Conservation (phyloP, 371 early-diverging fungal species). For the Astathelohania contejeani region DNA sequence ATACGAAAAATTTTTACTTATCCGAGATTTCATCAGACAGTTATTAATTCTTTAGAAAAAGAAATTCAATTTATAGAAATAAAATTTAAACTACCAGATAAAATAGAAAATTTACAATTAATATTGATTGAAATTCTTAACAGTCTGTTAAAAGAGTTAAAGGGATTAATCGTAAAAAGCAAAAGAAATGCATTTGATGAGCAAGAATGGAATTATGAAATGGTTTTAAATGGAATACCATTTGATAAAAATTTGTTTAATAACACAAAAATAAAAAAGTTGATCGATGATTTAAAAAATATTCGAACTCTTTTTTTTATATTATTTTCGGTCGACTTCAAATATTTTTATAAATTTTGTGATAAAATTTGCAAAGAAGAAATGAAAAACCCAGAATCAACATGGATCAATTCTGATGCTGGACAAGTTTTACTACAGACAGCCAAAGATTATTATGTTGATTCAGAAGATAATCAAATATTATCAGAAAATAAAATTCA, state of each 20-base stretch:
- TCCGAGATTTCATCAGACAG: conserved; percentile 36
- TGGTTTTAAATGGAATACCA: background rate
- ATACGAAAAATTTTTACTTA: conserved; percentile 22
- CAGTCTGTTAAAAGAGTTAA: conserved; percentile 5
- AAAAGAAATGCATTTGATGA: background rate
- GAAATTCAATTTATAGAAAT: conserved; percentile 17
- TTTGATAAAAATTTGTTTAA: background rate
- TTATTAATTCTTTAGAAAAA: conserved; percentile 21
- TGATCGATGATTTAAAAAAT: conserved; percentile 8
- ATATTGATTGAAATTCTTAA: conserved; percentile 29
- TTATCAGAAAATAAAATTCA: too few relatives aligned
- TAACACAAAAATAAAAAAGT: background rate
- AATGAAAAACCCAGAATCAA: too few relatives aligned
- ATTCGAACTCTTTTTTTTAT: conserved; percentile 22
- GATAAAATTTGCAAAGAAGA: conserved; percentile 19
- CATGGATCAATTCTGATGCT: too few relatives aligned
- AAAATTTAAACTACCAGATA: conserved; percentile 14
- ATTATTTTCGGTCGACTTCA: conserved; percentile 17
- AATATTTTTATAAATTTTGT: conserved; percentile 14
- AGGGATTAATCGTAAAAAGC: background rate
- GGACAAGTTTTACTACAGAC: too few relatives aligned
- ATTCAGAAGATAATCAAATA: too few relatives aligned
- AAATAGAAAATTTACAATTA: conserved; percentile 16
- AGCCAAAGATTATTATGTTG: too few relatives aligned
- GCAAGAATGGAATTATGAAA: background rate